Percentiles rank a stretch among this genome's conserved stretches.
These are phyloP conservation scores for Rugosomyces carneus DNA, from an alignment of 1,284 basidiomycete species.

Conservation along the genomic window DNA sequence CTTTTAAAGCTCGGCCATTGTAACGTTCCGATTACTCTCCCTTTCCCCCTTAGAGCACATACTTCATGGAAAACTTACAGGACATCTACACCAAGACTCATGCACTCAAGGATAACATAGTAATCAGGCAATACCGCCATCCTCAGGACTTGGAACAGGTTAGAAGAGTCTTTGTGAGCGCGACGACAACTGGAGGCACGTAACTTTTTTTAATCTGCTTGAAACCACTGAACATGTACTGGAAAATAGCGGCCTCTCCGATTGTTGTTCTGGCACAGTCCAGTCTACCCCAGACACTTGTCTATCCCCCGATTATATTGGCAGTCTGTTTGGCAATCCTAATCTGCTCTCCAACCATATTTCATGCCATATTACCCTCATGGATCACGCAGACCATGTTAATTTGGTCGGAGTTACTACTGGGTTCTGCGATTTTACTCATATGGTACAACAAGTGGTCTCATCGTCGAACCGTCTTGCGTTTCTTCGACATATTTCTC, in stretches of 20 bases:
- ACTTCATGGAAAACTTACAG: neutral
- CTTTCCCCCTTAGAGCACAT: too few relatives aligned
- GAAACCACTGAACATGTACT: neutral
- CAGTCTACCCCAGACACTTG: neutral
- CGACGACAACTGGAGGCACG: conserved; percentile 12
- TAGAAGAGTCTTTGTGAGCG: conserved; percentile 9
- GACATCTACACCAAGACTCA: neutral
- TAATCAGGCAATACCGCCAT: conserved; percentile 10
- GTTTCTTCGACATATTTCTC: conserved; percentile 6
- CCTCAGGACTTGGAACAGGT: conserved; percentile 8
- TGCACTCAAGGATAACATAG: neutral
- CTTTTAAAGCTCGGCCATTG: too few relatives aligned
- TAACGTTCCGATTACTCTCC: too few relatives aligned
- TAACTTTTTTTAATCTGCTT: neutral
- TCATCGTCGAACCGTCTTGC: conserved; percentile 4
- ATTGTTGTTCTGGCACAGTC: conserved; percentile 4
- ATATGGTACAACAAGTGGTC: conserved; percentile 1
- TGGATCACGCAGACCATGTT: conserved; percentile 1
- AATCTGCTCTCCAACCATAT: neutral
- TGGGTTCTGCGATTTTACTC: too few relatives aligned
- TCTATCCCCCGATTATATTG: neutral
- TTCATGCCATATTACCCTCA: neutral
- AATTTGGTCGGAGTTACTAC: conserved; percentile 1
- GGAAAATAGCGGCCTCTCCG: conserved; percentile 7
- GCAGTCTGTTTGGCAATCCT: neutral